Percentiles rank a stretch among this genome's conserved stretches.
These are phyloP conservation scores for Termitomyces sp. DNA, from an alignment of 768 basidiomycete genomes.

Conservation along the genomic window DNA sequence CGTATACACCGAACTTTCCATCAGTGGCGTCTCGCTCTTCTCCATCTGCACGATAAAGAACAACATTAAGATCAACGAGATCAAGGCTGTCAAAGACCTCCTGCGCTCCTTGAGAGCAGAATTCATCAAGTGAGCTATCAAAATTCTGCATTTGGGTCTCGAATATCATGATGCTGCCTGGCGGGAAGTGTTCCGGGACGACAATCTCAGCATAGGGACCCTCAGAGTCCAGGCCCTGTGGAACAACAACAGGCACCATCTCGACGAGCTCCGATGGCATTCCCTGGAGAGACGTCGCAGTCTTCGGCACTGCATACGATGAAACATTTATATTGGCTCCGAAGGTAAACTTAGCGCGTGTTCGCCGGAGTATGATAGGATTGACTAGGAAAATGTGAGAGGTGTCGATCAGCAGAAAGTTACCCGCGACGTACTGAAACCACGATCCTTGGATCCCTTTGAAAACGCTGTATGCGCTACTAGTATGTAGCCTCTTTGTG, in stretches of 20 bases:
- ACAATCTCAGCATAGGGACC: constrained; percentile 73
- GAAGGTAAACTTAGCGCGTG: constrained; percentile 72
- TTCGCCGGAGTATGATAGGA: constrained; percentile 78
- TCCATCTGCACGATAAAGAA: constrained; percentile 81
- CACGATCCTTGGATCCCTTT: constrained; percentile 78
- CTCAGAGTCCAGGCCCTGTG: constrained; percentile 57
- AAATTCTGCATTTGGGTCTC: constrained; percentile 77
- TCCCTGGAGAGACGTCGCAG: constrained; percentile 57
- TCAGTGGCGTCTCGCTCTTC: constrained; percentile 89
- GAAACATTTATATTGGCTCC: constrained; percentile 71
- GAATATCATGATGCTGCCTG: constrained; percentile 92
- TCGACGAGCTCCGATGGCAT: constrained; percentile 66
- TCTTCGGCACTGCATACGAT: constrained; percentile 49
- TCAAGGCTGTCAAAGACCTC: constrained; percentile 69
- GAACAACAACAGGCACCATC: constrained; percentile 51
- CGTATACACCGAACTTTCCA: constrained; percentile 78
- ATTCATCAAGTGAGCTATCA: constrained; percentile 63
- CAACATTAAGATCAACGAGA: constrained; percentile 83
- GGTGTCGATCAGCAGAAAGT: not conserved
- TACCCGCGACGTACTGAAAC: constrained; percentile 53
- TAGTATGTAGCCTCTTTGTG: constrained; percentile 89
- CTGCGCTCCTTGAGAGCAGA: constrained; percentile 67
- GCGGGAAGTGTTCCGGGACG: constrained; percentile 90
- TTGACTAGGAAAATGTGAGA: constrained; percentile 47
- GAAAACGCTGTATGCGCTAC: constrained; percentile 90